Base-by-base conservation (phyloP, 106 monocot species). In the Dactylorhiza incarnata region DNA sequence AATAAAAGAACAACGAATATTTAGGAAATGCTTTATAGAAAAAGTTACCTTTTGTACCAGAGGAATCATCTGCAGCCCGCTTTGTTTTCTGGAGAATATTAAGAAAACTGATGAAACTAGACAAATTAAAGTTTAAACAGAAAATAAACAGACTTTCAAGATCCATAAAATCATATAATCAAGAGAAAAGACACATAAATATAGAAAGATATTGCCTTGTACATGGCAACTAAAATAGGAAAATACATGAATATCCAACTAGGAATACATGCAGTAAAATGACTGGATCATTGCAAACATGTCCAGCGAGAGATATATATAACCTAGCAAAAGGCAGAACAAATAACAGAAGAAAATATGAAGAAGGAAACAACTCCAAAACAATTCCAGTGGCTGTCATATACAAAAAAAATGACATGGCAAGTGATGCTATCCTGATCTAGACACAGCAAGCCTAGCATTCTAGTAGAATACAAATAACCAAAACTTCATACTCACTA, bases 31-130 rank as follows among this genome's bases (percentile, higher is more conserved):
- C 16, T 45, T 69, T 69, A 43, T 7, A 46, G 17, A 69, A 45
- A 29, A 46, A 16, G 15, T 69, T 46, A 69, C 69, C 45, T 69
- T 69, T 69, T 69, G 69, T 69, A 43, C 45, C 69, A n/a, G 45
- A 24, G n/a, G 69, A 24, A 46, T 69, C 45, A 69, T 69, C 45
- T 24, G 4, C 69, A 19, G 69, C 15, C 16, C 45, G 69, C 69
- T 69, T 46, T 17, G 69, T 45, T 69, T 69, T 69, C 69, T 69
- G 69, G n/a, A 46, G 45, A 69, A 45, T 12, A 22, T 59, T 59
- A 59, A 66, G 14, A 66, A 8, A 66, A 65, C 8, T 52, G 25
- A 66, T 15, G 19, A 69, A 19, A 65, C 29, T 65, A 12, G 29
- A 65, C 29, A 65, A 11, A 29, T 9, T 26, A 65, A 65, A 0